Percentiles rank a stretch among this genome's conserved stretches.
Conservation (phyloP, 2,329 filamentous ascomycete species). For the Beauveria pseudobassiana region DNA sequence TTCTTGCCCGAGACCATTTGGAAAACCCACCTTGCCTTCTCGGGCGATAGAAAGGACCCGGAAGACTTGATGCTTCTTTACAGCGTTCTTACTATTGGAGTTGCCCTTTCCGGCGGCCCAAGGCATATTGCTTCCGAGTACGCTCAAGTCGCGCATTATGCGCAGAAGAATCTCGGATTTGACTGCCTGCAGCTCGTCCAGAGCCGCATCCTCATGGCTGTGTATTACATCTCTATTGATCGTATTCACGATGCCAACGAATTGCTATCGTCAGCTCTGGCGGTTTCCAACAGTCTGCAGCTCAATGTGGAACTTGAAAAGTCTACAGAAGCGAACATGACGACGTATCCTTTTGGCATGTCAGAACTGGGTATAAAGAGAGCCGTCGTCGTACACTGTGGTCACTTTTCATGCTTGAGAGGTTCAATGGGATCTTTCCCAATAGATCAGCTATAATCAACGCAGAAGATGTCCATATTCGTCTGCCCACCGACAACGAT, state of each 20-base stretch:
- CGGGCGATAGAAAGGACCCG: conserved; percentile 28
- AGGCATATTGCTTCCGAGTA: conserved; percentile 32
- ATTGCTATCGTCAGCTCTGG: conserved; percentile 53
- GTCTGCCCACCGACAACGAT: conserved; percentile 54
- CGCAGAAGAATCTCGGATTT: conserved; percentile 27
- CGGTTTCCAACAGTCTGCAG: conserved; percentile 50
- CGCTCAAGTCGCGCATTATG: conserved; percentile 49
- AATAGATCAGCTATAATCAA: conserved; percentile 49
- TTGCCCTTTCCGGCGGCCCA: conserved; percentile 30
- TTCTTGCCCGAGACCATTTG: conserved; percentile 35
- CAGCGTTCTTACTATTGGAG: conserved; percentile 34
- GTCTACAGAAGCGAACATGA: conserved; percentile 31
- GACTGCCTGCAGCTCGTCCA: conserved; percentile 55
- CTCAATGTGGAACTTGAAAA: conserved; percentile 55
- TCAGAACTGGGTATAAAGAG: conserved; percentile 52
- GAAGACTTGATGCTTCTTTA: conserved; percentile 41
- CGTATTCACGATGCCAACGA: conserved; percentile 56
- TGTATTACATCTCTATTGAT: conserved; percentile 58
- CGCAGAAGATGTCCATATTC: conserved; percentile 57
- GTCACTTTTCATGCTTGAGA: conserved; percentile 63
- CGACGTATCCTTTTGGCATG: conserved; percentile 49
- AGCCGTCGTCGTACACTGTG: conserved; percentile 65
- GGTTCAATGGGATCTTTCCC: conserved; percentile 53
- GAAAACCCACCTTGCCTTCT: conserved; percentile 28
- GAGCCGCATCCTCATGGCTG: conserved; percentile 55